Percentiles rank a stretch among this genome's conserved stretches.
Evolutionary conservation across 2,329 filamentous ascomycete species (phyloP).

Genomic region (Cryphonectria japonica): DNA sequence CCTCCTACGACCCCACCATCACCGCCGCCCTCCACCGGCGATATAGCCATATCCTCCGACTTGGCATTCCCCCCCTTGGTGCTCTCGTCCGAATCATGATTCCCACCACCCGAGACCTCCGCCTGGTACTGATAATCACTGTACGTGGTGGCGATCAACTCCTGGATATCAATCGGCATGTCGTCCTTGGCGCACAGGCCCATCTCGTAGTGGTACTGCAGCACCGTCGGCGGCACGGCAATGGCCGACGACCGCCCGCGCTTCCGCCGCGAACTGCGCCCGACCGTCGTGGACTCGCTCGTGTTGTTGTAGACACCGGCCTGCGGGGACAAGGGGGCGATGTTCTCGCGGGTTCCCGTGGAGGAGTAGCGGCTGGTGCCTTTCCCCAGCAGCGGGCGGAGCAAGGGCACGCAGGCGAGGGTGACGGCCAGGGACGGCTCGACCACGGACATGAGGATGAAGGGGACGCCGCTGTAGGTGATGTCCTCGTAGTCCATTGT

Average conservation of each 20-base stretch:
- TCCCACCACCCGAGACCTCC: constrained; percentile 6
- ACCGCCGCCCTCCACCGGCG: background rate
- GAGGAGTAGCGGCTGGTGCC: constrained; percentile 9
- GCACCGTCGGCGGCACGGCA: constrained; percentile 10
- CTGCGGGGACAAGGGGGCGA: constrained; percentile 7
- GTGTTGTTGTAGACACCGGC: background rate
- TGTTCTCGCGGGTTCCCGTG: constrained; percentile 14
- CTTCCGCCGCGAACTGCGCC: background rate
- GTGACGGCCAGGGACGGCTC: constrained; percentile 46
- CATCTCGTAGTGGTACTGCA: constrained; percentile 25
- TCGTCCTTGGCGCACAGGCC: constrained; percentile 16
- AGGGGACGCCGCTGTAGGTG: constrained; percentile 22
- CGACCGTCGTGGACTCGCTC: background rate
- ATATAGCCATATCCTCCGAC: constrained; percentile 11
- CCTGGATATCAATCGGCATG: constrained; percentile 16
- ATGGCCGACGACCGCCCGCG: constrained; percentile 6
- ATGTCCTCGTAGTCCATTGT: constrained; percentile 20
- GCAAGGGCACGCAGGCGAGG: constrained; percentile 45
- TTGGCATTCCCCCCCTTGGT: constrained; percentile 1
- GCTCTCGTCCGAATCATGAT: constrained; percentile 21
- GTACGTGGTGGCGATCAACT: constrained; percentile 16
- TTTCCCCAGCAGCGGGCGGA: constrained; percentile 44
- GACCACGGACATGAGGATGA: constrained; percentile 35
- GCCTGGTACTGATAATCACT: constrained; percentile 18
- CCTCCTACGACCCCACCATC: no score